phyloP scores from a whole-genome alignment of 1,139 yeast species.

The Ashbya aceris region DNA sequence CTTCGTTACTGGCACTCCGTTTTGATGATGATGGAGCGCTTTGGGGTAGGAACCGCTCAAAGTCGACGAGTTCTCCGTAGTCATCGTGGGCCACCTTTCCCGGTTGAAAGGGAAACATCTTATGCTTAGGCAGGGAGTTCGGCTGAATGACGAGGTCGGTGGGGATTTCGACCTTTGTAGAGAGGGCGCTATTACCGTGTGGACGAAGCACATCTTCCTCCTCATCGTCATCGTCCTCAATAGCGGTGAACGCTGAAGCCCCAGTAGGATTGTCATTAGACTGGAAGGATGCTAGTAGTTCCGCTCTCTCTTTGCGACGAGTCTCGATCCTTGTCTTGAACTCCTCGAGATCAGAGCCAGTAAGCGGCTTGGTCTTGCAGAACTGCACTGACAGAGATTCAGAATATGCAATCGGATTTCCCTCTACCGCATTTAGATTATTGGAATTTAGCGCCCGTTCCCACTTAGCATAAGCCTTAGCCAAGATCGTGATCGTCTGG shows the following conservation, averaged over 20 bases:
- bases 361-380: conserved; percentile 33
- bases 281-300: conserved; percentile 18
- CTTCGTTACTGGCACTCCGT: conserved; percentile 20
- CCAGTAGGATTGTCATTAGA: conserved; percentile 14
- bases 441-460: conserved; percentile 33
- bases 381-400: conserved; percentile 13
- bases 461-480: conserved; percentile 51
- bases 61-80: conserved; percentile 72
- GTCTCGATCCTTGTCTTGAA: conserved; percentile 40
- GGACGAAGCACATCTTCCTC: conserved; percentile 24
- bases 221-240: conserved; percentile 29
- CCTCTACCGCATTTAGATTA: conserved; percentile 32
- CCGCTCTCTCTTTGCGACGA: conserved; percentile 29
- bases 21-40: conserved; percentile 21
- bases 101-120: conserved; percentile 68
- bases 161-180: conserved; percentile 22
- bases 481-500: conserved; percentile 9
- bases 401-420: conserved; percentile 15
- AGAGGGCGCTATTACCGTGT: conserved; percentile 2
- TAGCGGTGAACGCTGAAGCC: conserved; percentile 22
- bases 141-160: conserved; percentile 57
- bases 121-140: conserved; percentile 50
- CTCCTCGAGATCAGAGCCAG: conserved; percentile 40
- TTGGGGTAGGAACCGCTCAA: conserved; percentile 37
- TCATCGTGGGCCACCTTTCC: conserved; percentile 63